Conservation (phyloP, 306 rosid species). For the Cucumis cinereus region DNA sequence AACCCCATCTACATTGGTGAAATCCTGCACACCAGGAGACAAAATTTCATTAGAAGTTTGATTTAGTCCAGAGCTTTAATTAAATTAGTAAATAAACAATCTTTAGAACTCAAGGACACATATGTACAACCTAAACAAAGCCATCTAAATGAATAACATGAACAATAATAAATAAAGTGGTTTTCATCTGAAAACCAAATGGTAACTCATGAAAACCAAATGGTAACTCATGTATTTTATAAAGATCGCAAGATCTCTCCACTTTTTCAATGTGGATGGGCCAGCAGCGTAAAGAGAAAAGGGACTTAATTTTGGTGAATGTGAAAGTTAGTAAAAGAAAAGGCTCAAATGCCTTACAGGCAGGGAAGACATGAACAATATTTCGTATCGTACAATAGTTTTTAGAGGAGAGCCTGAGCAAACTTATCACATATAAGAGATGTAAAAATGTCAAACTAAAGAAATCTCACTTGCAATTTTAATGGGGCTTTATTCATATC, state of each 20-base stretch:
- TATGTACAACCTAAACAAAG: no score
- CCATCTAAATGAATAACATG: background rate
- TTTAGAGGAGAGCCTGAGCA: background rate
- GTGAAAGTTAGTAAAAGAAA: background rate
- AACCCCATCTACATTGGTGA: constrained; percentile 99
- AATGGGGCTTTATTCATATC: background rate
- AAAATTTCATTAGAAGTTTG: background rate
- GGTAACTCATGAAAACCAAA: no score
- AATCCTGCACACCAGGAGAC: constrained; percentile 44
- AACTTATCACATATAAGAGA: no score
- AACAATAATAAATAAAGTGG: background rate
- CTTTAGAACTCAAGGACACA: no score
- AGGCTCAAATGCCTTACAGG: background rate
- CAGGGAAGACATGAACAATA: no score
- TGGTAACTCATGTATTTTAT: no score
- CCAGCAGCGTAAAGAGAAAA: background rate
- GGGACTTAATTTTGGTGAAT: background rate
- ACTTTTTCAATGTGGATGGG: no score
- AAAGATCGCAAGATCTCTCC: no score
- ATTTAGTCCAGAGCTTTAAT: background rate
- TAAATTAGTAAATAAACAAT: background rate
- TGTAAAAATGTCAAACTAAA: background rate
- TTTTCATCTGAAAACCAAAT: no score
- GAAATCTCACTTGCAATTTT: background rate
- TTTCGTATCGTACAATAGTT: background rate